phyloP scores from a whole-genome alignment of 805 yeast species.

The Yamadazyma nakazawae region DNA sequence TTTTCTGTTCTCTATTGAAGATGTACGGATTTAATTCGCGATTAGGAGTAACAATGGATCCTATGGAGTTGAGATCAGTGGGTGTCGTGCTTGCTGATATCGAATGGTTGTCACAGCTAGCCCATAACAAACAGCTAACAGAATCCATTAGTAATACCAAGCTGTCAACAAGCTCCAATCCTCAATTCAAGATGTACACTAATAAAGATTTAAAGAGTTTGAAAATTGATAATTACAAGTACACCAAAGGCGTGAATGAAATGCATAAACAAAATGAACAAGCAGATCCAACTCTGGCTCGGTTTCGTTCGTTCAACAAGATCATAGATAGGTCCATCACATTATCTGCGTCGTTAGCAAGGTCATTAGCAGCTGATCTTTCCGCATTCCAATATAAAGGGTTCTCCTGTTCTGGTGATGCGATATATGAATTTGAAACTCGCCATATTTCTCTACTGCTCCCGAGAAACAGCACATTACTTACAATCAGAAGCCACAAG shows the following conservation, averaged over 20 bases:
- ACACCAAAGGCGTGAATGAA: conserved; percentile 1
- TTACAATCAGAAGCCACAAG: conserved; percentile 2
- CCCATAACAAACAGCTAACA: neutral
- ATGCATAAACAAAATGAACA: conserved; percentile 10
- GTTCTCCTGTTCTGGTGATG: neutral
- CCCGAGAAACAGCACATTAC: neutral
- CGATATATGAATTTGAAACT: conserved; percentile 1
- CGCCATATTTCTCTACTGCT: neutral
- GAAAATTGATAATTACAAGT: conserved; percentile 5
- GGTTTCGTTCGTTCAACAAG: conserved; percentile 9
- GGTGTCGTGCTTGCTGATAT: neutral
- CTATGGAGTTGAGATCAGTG: neutral
- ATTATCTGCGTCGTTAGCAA: neutral
- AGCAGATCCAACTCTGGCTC: conserved; percentile 6
- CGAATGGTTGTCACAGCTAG: neutral
- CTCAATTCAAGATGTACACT: conserved; percentile 4
- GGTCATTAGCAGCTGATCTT: neutral
- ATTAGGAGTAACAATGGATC: conserved; percentile 2
- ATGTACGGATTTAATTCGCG: neutral
- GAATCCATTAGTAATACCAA: neutral
- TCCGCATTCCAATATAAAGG: conserved; percentile 2
- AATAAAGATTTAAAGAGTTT: conserved; percentile 6
- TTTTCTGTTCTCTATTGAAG: too few species aligned
- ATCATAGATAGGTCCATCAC: conserved; percentile 5
- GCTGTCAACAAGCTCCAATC: neutral